phyloP scores from a whole-genome alignment of 148 eudicot species.

The Persicaria maculosa region DNA sequence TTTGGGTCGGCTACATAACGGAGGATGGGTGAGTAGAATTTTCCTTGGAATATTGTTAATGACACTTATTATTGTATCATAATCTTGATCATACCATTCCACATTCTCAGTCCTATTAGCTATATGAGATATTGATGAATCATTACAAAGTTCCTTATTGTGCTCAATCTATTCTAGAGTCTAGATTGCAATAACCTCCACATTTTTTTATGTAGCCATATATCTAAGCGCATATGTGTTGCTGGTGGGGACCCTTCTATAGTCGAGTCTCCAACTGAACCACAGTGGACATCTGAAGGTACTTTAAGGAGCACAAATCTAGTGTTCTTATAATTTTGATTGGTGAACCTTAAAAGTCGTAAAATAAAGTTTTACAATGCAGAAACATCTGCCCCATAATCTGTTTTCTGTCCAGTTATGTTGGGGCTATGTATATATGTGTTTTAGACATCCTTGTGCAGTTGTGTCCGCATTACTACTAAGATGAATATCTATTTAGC shows the following conservation, averaged over 20 bases:
- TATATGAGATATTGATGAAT: neutral
- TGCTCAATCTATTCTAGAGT: neutral
- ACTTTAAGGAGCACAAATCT: slow-evolving; percentile 8
- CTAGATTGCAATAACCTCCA: neutral
- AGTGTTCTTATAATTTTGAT: too few species aligned
- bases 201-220: slow-evolving; percentile 32
- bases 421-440: too few species aligned
- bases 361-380: too few species aligned
- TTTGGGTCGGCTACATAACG: slow-evolving; percentile 95
- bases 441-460: neutral
- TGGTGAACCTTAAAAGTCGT: neutral
- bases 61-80: neutral
- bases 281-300: slow-evolving; percentile 93
- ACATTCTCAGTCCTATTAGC: neutral
- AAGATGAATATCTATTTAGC: neutral
- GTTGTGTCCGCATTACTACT: neutral
- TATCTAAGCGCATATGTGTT: slow-evolving; percentile 60
- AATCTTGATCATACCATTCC: neutral
- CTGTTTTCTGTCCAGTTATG: too few species aligned
- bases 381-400: too few species aligned
- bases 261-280: slow-evolving; percentile 86
- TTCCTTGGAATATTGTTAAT: neutral
- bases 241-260: slow-evolving; percentile 66
- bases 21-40: slow-evolving; percentile 56
- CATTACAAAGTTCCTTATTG: neutral